Evolutionary conservation across 2,329 filamentous ascomycete species (phyloP).

Genomic region (Bipolaris zeicola): DNA sequence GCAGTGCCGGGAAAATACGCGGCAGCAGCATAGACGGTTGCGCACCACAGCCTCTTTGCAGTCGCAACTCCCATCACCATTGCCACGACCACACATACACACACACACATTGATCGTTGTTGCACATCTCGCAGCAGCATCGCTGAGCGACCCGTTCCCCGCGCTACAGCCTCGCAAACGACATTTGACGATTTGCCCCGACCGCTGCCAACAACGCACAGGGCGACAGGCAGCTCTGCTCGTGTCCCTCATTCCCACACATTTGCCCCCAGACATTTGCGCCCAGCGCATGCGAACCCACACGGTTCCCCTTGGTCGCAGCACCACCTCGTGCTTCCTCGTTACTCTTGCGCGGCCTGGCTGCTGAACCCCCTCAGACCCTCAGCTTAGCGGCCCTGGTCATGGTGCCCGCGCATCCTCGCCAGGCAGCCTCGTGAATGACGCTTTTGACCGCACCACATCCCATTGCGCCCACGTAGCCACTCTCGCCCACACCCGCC

Average conservation of each 20-base stretch:
- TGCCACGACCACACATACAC: neutral
- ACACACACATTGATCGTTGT: neutral
- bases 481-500: slow-evolving; percentile 20
- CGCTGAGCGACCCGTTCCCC: slow-evolving; percentile 19
- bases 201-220: slow-evolving; percentile 15
- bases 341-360: slow-evolving; percentile 13
- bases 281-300: slow-evolving; percentile 24
- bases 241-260: slow-evolving; percentile 12
- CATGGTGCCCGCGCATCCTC: slow-evolving; percentile 41
- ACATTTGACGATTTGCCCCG: slow-evolving; percentile 24
- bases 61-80: neutral
- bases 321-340: slow-evolving; percentile 2
- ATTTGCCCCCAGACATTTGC: slow-evolving; percentile 3
- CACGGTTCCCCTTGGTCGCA: slow-evolving; percentile 16
- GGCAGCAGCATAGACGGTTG: neutral
- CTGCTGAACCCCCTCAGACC: slow-evolving; percentile 8
- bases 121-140: slow-evolving; percentile 2
- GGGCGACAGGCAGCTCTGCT: slow-evolving; percentile 17
- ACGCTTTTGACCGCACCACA: slow-evolving; percentile 30
- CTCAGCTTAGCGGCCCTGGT: slow-evolving; percentile 36
- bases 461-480: slow-evolving; percentile 24
- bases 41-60: slow-evolving; percentile 2
- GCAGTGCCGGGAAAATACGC: neutral
- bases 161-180: slow-evolving; percentile 21
- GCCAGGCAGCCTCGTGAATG: slow-evolving; percentile 46